These are phyloP conservation scores for Claviceps sp. DNA, from an alignment of 2,329 filamentous ascomycete genomes.

Conservation along the genomic window DNA sequence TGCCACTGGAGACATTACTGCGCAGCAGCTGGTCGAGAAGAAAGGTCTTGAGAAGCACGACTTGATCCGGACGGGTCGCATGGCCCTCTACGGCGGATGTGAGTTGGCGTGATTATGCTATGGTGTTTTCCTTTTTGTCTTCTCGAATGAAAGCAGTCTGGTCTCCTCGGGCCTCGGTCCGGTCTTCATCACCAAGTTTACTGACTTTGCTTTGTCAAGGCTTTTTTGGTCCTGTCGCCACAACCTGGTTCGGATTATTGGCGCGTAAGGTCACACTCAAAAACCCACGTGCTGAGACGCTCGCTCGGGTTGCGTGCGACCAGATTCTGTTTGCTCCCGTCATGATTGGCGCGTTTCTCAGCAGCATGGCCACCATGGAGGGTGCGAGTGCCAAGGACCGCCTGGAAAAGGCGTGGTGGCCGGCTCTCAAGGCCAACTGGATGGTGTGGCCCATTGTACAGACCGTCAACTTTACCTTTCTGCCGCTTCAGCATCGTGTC, in stretches of 20 bases:
- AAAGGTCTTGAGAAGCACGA: constrained; percentile 68
- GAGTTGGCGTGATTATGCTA: constrained; percentile 17
- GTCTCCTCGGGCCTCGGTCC: too few relatives aligned
- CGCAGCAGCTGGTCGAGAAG: constrained; percentile 82
- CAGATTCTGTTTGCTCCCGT: constrained; percentile 74
- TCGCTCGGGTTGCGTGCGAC: constrained; percentile 67
- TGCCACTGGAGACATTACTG: constrained; percentile 77
- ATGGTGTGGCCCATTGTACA: constrained; percentile 81
- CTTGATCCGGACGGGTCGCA: constrained; percentile 55
- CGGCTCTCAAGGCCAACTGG: constrained; percentile 70
- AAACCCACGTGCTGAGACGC: constrained; percentile 54
- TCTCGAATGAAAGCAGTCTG: neutral
- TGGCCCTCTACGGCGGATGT: constrained; percentile 71
- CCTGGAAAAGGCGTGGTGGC: constrained; percentile 54
- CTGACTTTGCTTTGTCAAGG: constrained; percentile 24
- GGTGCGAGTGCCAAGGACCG: constrained; percentile 50
- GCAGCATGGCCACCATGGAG: constrained; percentile 73
- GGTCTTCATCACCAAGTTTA: neutral
- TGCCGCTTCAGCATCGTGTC: constrained; percentile 72
- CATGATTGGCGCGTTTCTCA: constrained; percentile 70
- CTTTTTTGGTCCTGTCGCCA: constrained; percentile 78
- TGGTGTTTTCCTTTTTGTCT: neutral
- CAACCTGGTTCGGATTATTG: constrained; percentile 75
- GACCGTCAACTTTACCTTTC: constrained; percentile 72
- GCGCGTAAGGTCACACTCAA: constrained; percentile 52